Evolutionary conservation across 768 basidiomycete genomes (phyloP).

Genomic region (Heimioporus sp.): DNA sequence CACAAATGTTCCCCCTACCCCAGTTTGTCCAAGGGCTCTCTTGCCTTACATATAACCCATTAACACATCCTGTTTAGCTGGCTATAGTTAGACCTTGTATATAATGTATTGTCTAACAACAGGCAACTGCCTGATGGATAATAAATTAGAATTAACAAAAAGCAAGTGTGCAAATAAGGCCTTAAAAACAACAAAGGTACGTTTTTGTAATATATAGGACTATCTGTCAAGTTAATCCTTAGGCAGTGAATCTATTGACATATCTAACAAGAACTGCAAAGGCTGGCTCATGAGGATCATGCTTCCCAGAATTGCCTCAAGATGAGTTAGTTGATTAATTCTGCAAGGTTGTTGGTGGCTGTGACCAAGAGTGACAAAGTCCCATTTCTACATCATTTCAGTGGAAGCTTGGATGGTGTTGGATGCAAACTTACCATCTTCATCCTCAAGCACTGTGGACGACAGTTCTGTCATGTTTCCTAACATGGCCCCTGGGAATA

Average conservation of each 20-base stretch:
- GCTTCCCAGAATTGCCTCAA: slow-evolving; percentile 71
- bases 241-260: slow-evolving; percentile 30
- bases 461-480: slow-evolving; percentile 13
- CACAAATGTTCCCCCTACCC: too few relatives aligned
- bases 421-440: slow-evolving; percentile 34
- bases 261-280: slow-evolving; percentile 16
- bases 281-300: slow-evolving; percentile 39
- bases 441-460: slow-evolving; percentile 3
- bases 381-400: slow-evolving; percentile 36
- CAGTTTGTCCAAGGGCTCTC: too few relatives aligned
- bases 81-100: too few relatives aligned
- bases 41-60: too few relatives aligned
- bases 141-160: too few relatives aligned
- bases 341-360: slow-evolving; percentile 76
- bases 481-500: slow-evolving; percentile 50
- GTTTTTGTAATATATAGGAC: slow-evolving; percentile 38
- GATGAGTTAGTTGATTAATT: slow-evolving; percentile 74
- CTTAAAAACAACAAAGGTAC: slow-evolving; percentile 48
- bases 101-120: too few relatives aligned
- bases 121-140: too few relatives aligned
- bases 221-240: slow-evolving; percentile 30
- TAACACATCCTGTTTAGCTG: too few relatives aligned
- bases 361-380: slow-evolving; percentile 72
- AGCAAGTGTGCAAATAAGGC: slow-evolving; percentile 44
- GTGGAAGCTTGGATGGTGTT: neutral